Percentiles rank a stretch among this genome's conserved stretches.
These are phyloP conservation scores for Leishmania mexicana DNA, from an alignment of 208 protist genomes.

Conservation along the genomic window DNA sequence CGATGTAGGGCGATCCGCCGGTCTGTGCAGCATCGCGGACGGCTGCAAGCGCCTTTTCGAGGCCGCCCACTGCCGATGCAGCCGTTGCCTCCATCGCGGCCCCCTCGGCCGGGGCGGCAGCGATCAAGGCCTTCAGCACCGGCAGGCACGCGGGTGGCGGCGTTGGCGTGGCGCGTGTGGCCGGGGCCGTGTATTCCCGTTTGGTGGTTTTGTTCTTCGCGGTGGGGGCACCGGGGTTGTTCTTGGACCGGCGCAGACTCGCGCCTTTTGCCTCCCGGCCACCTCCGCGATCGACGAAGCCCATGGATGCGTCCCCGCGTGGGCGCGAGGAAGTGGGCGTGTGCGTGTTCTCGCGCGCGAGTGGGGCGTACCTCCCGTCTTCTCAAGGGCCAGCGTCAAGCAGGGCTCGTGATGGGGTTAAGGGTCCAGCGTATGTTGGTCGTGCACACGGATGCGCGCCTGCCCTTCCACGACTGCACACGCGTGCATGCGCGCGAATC, in stretches of 20 bases:
- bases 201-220: conserved; percentile 39
- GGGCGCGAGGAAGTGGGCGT: not conserved
- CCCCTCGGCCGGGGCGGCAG: not conserved
- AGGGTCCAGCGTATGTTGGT: too few species aligned
- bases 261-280: conserved; percentile 77
- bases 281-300: conserved; percentile 85
- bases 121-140: conserved; percentile 10
- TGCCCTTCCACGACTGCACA: too few species aligned
- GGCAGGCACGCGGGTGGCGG: conserved; percentile 26
- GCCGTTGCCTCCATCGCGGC: not conserved
- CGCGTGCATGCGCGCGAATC: too few species aligned
- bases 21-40: not conserved
- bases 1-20: conserved; percentile 29
- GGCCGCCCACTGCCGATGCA: not conserved
- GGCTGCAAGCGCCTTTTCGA: not conserved
- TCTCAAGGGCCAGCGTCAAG: not conserved
- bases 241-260: conserved; percentile 78
- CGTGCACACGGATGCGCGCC: too few species aligned
- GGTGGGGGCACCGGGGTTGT: conserved; percentile 73
- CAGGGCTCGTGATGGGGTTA: not conserved
- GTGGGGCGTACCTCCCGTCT: not conserved
- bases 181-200: conserved; percentile 33
- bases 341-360: too few species aligned
- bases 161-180: conserved; percentile 25
- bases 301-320: conserved; percentile 47